phyloP scores from a whole-genome alignment of 2,329 filamentous ascomycete species.

The Ophiostoma sp. region DNA sequence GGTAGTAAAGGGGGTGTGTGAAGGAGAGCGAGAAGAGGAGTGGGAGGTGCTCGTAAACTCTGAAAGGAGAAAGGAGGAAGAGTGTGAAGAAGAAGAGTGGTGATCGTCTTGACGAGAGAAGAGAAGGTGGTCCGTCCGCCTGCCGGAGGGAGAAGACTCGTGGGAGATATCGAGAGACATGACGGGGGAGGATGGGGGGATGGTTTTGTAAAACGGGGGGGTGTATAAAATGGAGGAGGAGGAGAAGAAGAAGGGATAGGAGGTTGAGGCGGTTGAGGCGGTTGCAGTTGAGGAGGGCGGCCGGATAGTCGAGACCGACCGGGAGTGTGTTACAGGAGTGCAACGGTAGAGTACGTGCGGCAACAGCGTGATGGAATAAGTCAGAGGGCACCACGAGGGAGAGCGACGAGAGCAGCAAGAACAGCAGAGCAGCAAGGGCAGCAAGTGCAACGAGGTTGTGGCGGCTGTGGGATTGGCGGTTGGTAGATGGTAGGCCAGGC shows the following conservation, averaged over 20 bases:
- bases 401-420: not conserved
- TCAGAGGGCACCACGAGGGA: not conserved
- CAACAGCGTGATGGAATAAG: constrained; percentile 1
- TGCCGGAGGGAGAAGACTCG: not conserved
- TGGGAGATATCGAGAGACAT: constrained; percentile 23
- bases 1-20: constrained; percentile 11
- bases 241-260: not conserved
- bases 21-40: not conserved
- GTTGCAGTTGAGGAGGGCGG: not conserved
- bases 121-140: constrained; percentile 20
- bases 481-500: not conserved
- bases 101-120: constrained; percentile 13
- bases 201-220: not conserved
- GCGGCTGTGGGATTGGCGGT: not conserved
- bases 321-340: constrained; percentile 7
- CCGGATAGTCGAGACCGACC: constrained; percentile 10
- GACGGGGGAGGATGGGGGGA: constrained; percentile 15
- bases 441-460: constrained; percentile 6
- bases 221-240: constrained; percentile 15
- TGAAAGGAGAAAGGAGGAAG: not conserved
- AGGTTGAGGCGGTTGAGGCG: not conserved
- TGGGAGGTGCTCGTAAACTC: too few relatives aligned
- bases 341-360: constrained; percentile 12
- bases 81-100: not conserved
- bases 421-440: not conserved